Conservation (phyloP, 306 rosid genomes). For the Pueraria montana region DNA sequence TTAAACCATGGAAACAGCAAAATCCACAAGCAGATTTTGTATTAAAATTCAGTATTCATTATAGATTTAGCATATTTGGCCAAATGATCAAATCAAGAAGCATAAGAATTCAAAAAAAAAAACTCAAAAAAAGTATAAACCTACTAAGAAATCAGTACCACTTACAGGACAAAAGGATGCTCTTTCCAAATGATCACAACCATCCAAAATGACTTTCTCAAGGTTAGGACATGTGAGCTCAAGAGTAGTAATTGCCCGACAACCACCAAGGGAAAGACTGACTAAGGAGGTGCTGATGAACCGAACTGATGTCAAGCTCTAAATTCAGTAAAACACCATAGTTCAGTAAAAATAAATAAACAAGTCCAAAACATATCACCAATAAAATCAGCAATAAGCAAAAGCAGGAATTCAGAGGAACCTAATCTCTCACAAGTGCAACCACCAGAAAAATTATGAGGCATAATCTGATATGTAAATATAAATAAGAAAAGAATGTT, state of each 20-base stretch:
- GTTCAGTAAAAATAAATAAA: slow-evolving; percentile 35
- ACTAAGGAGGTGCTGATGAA: slow-evolving; percentile 81
- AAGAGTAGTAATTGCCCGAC: slow-evolving; percentile 82
- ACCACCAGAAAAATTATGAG: slow-evolving; percentile 14
- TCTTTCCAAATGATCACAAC: slow-evolving; percentile 92
- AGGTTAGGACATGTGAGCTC: slow-evolving; percentile 87
- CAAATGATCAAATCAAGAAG: slow-evolving; percentile 24
- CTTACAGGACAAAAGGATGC: slow-evolving; percentile 95
- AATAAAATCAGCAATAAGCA: slow-evolving; percentile 14
- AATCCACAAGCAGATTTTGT: slow-evolving; percentile 25
- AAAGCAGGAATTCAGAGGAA: slow-evolving; percentile 21
- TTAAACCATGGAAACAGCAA: slow-evolving; percentile 20
- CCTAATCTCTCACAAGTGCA: slow-evolving; percentile 38
- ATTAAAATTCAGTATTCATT: slow-evolving; percentile 1
- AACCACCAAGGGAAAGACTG: slow-evolving; percentile 94
- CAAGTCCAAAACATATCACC: slow-evolving; percentile 30
- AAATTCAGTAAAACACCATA: slow-evolving; percentile 51
- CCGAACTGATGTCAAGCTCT: slow-evolving; percentile 86
- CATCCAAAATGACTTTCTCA: slow-evolving; percentile 92
- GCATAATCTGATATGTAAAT: neutral
- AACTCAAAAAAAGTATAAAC: neutral
- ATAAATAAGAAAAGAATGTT: neutral
- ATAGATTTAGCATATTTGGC: slow-evolving; percentile 24
- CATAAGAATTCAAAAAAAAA: slow-evolving; percentile 5
- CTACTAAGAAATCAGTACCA: slow-evolving; percentile 39